Percentiles rank a stretch among this genome's conserved stretches.
Evolutionary conservation across 73 alveolate species (phyloP).

Genomic region (Uronychia binucleata): DNA sequence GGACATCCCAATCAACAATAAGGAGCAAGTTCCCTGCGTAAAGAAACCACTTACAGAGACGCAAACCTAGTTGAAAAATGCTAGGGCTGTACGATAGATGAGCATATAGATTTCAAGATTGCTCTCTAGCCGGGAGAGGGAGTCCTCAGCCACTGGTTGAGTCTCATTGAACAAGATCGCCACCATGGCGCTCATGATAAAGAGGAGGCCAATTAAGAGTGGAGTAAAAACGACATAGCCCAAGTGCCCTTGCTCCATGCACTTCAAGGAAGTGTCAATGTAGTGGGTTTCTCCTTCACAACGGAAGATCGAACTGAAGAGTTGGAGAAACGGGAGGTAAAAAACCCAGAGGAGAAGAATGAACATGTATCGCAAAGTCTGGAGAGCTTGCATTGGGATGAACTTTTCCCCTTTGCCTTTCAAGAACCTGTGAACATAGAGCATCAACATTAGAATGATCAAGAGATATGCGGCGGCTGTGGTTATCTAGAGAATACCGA

Average conservation of each 20-base stretch:
- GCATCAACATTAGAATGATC: neutral
- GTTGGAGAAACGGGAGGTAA: conserved; percentile 38
- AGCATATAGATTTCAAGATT: conserved; percentile 25
- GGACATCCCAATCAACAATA: neutral
- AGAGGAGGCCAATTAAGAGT: neutral
- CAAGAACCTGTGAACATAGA: neutral
- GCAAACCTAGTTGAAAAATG: conserved; percentile 15
- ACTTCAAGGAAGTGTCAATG: neutral
- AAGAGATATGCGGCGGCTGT: neutral
- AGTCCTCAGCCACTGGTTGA: conserved; percentile 37
- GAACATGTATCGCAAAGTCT: neutral
- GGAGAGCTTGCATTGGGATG: neutral
- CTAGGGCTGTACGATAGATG: conserved; percentile 1
- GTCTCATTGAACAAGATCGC: conserved; percentile 48
- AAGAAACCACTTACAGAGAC: neutral
- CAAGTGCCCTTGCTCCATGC: conserved; percentile 20
- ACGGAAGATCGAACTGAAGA: conserved; percentile 18
- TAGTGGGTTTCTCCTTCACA: conserved; percentile 28
- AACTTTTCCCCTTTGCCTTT: neutral
- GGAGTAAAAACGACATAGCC: conserved; percentile 14
- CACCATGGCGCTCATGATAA: conserved; percentile 2
- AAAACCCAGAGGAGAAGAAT: conserved; percentile 19
- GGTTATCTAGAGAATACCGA: neutral
- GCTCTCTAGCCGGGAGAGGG: conserved; percentile 25
- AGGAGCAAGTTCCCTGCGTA: neutral